Base-by-base conservation (phyloP, 768 basidiomycete species). In the Pulveroboletus sp. region DNA sequence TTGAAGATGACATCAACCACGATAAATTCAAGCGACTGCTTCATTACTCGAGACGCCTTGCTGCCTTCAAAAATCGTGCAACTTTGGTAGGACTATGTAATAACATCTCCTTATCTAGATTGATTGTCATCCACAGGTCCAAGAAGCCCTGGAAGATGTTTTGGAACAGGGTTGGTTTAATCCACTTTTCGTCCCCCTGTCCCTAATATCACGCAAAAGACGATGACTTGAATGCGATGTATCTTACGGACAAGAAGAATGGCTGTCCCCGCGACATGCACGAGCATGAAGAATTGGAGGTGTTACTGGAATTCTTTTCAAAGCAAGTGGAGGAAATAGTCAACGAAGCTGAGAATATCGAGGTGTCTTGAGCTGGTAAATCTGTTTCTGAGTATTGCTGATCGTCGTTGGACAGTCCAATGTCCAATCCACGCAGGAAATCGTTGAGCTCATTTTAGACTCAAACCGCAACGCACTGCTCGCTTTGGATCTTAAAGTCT, bases 321-420 rank as follows among this genome's bases (percentile, higher is more conserved):
- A 97, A 97, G 66, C 95, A 97, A 66, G 93, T 95, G 0, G 94
- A 96, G 66, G 93, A 96, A 73, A 89, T 96, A 44, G 92, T 93
- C 5, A 93, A 87, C 55, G 93, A 97, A 69, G 86, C 90, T 5
- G 89, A 91, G 64, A 91, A 79, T 51, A 92, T 86, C 5, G 83
- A 91, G 63, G 90, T 89, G 60, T 47, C 73, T 64, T 27, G 2
- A n/a, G 17, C 17, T 20, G 24, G 11, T 30, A 32, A 29, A 32
- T 17, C 29, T 19, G 4, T n/a, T 29, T 43, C 7, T 0, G 32
- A 32, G 16, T 39, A 17, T 20, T 24, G 10, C 43, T 50, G 19
- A 61, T 49, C 26, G 31, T 39, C 40, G 10, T 34, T 10, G 13
- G 43, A 37, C 50, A 39, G 92, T 81, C 78, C 47, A 97, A 98